Base-by-base conservation (phyloP, 768 basidiomycete genomes). In the Naganishia kalamii region DNA sequence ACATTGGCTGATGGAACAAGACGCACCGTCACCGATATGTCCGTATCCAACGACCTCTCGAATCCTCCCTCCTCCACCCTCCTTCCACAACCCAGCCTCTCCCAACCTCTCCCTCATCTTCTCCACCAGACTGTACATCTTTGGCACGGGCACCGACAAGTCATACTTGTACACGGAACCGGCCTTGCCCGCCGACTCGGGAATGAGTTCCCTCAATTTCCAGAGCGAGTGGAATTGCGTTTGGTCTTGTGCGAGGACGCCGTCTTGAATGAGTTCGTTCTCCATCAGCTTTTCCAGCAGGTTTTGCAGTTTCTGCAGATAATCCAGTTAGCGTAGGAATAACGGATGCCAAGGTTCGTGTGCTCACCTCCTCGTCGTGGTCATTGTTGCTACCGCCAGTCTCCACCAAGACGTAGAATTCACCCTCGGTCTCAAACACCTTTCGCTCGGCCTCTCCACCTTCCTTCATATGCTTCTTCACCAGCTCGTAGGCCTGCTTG, bases 111-210 rank as follows among this genome's bases (percentile, higher is more conserved):
- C 85, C 64, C 88, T 81, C 35, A 92, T 87, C 33, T 83, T 78
- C 74, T 96, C 89, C 33, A 98, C 89, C 15, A 94, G 86, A 8
- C 83, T 83, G 79, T 97, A 87, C 83, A 98, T 97, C 67, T 85
- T 84, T 21, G 85, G 83, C 4, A 92, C 81, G 6, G 93, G 93
- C 15, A 98, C 85, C 12, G 90, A 92, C 48, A 99, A 84, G 72
- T 96, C 92, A 74, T 98, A 99, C 80, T 99, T 99, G 82, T 97
- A 98, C 6, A 87, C 86, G 70, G 91, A 92, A 46, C 96, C 96
- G 75, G 90, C 87, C 75, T 97, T 97, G 41, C 89, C 88, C 4
- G 89, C 84, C 4, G 92, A 89, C 77, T 99, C 96, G 1, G 96
- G 85, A 27, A 98, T 83, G 17, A 89, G 87, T 79, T 99, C 96